These are phyloP conservation scores for Silene coronaria DNA, from an alignment of 179 eudicot species.

Conservation along the genomic window DNA sequence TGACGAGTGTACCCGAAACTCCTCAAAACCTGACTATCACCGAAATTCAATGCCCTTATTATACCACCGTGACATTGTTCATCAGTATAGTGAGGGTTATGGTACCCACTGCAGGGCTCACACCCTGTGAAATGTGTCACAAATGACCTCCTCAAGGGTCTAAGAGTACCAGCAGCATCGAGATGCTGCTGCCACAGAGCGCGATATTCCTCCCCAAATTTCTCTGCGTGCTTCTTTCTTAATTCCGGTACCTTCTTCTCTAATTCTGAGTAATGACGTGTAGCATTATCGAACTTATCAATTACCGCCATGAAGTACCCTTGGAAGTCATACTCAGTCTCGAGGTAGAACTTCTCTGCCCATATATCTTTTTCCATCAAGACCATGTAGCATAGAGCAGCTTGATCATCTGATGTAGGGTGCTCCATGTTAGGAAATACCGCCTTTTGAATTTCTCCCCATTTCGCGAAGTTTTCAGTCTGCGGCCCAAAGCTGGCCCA, in stretches of 20 bases:
- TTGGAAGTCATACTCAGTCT: slow-evolving; percentile 34
- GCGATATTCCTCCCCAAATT: slow-evolving; percentile 24
- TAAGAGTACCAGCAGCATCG: background rate
- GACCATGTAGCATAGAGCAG: slow-evolving; percentile 34
- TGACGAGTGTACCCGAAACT: slow-evolving; percentile 55
- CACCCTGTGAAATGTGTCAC: slow-evolving; percentile 69
- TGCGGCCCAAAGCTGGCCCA: slow-evolving; percentile 56
- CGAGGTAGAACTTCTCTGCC: slow-evolving; percentile 38
- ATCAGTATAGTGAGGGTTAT: slow-evolving; percentile 38
- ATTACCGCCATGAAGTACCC: slow-evolving; percentile 40
- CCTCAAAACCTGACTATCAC: slow-evolving; percentile 67
- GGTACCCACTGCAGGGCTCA: slow-evolving; percentile 67
- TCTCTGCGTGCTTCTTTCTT: slow-evolving; percentile 40
- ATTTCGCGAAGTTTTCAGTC: slow-evolving; percentile 33
- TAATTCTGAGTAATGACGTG: slow-evolving; percentile 17
- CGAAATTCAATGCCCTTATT: slow-evolving; percentile 56
- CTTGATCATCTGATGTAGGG: slow-evolving; percentile 47
- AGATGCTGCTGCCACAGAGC: slow-evolving; percentile 22
- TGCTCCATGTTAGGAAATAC: slow-evolving; percentile 36
- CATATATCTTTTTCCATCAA: slow-evolving; percentile 32
- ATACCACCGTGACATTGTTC: slow-evolving; percentile 48
- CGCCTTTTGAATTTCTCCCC: slow-evolving; percentile 32
- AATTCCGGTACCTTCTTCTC: slow-evolving; percentile 26
- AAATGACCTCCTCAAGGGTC: slow-evolving; percentile 29
- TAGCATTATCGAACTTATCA: slow-evolving; percentile 24